These are phyloP conservation scores for Butyriboletus loyo DNA, from an alignment of 768 basidiomycete species.

Conservation along the genomic window DNA sequence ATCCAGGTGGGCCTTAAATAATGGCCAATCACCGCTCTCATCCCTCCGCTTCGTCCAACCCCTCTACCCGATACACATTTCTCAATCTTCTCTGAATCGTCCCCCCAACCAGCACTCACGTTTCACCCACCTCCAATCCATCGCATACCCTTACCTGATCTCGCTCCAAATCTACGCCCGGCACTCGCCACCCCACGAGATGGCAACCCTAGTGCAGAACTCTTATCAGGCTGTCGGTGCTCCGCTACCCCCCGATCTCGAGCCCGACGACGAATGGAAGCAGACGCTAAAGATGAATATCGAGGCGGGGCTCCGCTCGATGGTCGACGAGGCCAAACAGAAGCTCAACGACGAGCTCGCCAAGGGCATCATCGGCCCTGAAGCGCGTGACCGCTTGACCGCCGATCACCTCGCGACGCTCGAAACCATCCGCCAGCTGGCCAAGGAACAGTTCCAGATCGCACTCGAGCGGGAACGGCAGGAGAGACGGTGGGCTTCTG, in stretches of 20 bases:
- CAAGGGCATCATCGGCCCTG: constrained; percentile 11
- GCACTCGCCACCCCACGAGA: not conserved
- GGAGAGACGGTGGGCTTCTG: constrained; percentile 46
- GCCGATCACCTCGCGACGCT: constrained; percentile 42
- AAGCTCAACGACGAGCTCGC: constrained; percentile 52
- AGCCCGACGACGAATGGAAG: constrained; percentile 60
- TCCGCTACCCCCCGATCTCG: constrained; percentile 26
- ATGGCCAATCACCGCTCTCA: too few species aligned
- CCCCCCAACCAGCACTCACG: not conserved
- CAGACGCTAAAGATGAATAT: constrained; percentile 46
- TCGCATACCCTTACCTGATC: not conserved
- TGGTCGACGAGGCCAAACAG: constrained; percentile 64
- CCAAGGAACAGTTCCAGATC: constrained; percentile 43
- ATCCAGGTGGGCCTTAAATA: too few species aligned
- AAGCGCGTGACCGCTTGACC: constrained; percentile 35
- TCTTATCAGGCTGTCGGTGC: not conserved
- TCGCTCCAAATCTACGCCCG: not conserved
- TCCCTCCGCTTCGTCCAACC: not conserved
- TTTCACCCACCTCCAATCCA: not conserved
- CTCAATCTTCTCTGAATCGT: not conserved
- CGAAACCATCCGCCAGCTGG: constrained; percentile 42
- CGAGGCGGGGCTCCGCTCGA: constrained; percentile 39
- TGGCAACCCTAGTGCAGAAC: not conserved
- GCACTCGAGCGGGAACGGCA: constrained; percentile 48
- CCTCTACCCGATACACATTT: not conserved